Percentiles rank a stretch among this genome's conserved stretches.
Evolutionary conservation across 257 asterid genomes (phyloP).

Genomic region (Leptodermis oblonga): DNA sequence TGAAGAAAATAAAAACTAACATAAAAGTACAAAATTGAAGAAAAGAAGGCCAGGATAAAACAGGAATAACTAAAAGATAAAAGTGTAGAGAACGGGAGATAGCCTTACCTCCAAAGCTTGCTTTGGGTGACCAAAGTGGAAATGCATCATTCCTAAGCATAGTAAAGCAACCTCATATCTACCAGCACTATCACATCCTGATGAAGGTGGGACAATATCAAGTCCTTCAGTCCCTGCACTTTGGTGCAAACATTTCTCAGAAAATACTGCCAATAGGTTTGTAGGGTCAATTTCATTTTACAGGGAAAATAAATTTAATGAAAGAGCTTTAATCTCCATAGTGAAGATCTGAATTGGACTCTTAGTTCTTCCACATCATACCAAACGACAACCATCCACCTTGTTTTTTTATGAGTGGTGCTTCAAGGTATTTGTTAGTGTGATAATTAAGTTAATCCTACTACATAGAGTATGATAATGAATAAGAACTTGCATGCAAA

Average conservation of each 20-base stretch:
- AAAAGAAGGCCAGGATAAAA: slow-evolving; percentile 11
- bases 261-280: slow-evolving; percentile 21
- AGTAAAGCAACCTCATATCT: slow-evolving; percentile 86
- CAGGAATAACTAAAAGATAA: slow-evolving; percentile 13
- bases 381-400: neutral
- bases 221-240: slow-evolving; percentile 99
- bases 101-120: slow-evolving; percentile 85
- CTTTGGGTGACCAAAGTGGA: slow-evolving; percentile 88
- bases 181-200: slow-evolving; percentile 58
- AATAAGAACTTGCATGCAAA: neutral
- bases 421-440: neutral
- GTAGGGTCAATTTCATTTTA: neutral
- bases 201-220: slow-evolving; percentile 58
- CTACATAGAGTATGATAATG: neutral
- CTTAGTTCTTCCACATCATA: neutral
- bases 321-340: neutral
- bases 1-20: no score
- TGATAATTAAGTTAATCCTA: neutral
- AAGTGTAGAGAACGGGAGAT: slow-evolving; percentile 2
- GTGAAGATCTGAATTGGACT: neutral
- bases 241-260: slow-evolving; percentile 42
- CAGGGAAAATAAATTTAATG: neutral
- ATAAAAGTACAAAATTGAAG: neutral
- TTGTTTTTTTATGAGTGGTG: neutral
- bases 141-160: slow-evolving; percentile 97